These are phyloP conservation scores for Acaromyces ingoldii DNA, from an alignment of 1,284 basidiomycete genomes.

Conservation along the genomic window DNA sequence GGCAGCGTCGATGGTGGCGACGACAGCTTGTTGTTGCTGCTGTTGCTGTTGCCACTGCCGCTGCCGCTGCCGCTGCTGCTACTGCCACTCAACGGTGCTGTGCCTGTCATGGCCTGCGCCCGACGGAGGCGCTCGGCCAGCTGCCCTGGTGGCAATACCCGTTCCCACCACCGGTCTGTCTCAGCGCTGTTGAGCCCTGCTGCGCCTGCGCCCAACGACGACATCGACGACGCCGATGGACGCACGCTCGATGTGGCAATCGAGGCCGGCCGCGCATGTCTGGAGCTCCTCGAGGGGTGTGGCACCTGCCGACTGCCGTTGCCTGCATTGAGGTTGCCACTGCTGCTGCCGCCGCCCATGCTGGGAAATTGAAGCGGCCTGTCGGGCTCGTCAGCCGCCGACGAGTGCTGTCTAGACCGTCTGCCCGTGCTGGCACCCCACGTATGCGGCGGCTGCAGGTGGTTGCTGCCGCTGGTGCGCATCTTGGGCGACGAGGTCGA, in stretches of 20 bases:
- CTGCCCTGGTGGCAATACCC: constrained; percentile 37
- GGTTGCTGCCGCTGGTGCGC: constrained; percentile 10
- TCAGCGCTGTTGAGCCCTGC: background rate
- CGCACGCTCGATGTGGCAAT: constrained; percentile 4
- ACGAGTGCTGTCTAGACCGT: background rate
- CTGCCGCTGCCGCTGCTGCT: background rate
- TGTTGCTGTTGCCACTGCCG: constrained; percentile 12
- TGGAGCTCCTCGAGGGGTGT: constrained; percentile 7
- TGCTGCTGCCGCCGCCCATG: background rate
- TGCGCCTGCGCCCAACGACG: background rate
- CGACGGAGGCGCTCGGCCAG: constrained; percentile 33
- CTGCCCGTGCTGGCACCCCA: too few species aligned
- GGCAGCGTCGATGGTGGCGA: background rate
- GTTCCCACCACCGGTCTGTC: constrained; percentile 32
- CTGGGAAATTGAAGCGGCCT: background rate
- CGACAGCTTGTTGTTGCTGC: constrained; percentile 13
- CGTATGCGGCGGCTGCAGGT: background rate
- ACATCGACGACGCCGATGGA: background rate
- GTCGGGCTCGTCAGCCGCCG: background rate
- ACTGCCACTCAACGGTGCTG: background rate
- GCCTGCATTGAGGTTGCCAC: constrained; percentile 11
- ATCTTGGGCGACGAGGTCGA: too few species aligned
- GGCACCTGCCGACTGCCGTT: constrained; percentile 15
- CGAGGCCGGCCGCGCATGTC: background rate
- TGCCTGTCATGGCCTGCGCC: constrained; percentile 22